Base-by-base conservation (phyloP, 2,329 filamentous ascomycete genomes). In the Sporothrix protearum region DNA sequence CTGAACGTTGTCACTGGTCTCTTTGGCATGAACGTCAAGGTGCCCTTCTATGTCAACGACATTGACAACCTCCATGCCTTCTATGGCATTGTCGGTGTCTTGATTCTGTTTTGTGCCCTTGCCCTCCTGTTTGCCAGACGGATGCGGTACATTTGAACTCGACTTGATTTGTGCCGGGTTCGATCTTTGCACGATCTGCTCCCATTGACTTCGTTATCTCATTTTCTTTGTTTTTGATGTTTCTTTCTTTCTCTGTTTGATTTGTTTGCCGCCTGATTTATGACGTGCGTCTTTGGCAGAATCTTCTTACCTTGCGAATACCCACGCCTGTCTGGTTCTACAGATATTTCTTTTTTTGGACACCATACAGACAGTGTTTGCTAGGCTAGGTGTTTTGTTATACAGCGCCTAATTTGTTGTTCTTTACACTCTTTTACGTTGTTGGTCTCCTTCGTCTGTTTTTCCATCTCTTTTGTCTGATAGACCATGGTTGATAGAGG, bases 1-100 rank as follows among this genome's bases (percentile, higher is more conserved):
- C 88, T 99, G 75, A 99, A 98, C 79, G 84, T 99, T 75, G 89
- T 98, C 74, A 96, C 93, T 51, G 91, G 92, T 81, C 83, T 94
- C 57, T 95, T 94, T 78, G 93, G 93, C 70, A 96, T 96, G 93
- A 96, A 96, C 81, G 92, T 96, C 0, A 78, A 80, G 3, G 90
- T 96, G 19, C 92, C 92, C 0, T 94, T 89, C 71, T 78, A 76
- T 69, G 79, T 82, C 28, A 80, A 80, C 25, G 77, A 80, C 14
- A 77, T 79, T 0, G 85, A 85, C 0, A 83, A 83, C 49, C 84
- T 94, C 39, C 80, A 83, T 3, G 80, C 84, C 2, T 89, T 90
- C 75, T 85, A 84, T 71, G 80, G 78, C n/a, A 85, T 86, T 53
- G 78, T 86, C 49, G 81, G 78, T 16, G 82, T 82, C 71, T 86